phyloP scores from a whole-genome alignment of 1,284 basidiomycete genomes.

The Ustilago trichophora region DNA sequence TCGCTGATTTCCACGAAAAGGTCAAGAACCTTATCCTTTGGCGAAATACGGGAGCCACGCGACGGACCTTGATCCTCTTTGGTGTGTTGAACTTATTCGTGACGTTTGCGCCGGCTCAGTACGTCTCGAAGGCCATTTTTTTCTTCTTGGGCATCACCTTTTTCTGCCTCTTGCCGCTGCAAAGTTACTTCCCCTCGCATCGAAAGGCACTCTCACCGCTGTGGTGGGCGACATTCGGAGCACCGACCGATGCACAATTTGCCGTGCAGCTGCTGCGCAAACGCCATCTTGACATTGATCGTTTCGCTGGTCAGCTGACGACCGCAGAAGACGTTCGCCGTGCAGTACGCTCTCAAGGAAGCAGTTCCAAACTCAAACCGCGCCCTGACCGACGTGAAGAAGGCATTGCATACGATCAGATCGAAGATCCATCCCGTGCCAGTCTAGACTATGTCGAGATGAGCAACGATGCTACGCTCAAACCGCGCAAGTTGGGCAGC shows the following conservation, averaged over 20 bases:
- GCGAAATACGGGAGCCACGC: constrained; percentile 60
- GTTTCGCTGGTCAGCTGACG: constrained; percentile 16
- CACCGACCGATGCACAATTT: constrained; percentile 65
- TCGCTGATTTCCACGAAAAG: constrained; percentile 65
- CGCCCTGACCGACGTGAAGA: constrained; percentile 40
- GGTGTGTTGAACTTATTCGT: constrained; percentile 49
- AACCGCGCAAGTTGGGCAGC: constrained; percentile 59
- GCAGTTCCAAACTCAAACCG: constrained; percentile 15
- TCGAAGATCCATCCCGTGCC: constrained; percentile 39
- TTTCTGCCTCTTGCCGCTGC: constrained; percentile 61
- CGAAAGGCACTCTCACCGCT: constrained; percentile 61
- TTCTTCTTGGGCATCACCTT: constrained; percentile 60
- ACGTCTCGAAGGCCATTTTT: constrained; percentile 53
- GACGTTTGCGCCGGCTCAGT: constrained; percentile 53
- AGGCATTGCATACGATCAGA: constrained; percentile 38
- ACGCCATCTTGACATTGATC: constrained; percentile 49
- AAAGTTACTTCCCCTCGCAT: constrained; percentile 65
- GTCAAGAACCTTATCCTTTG: constrained; percentile 64
- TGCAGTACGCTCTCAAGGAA: constrained; percentile 13
- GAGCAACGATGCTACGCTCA: constrained; percentile 35
- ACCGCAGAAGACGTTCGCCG: constrained; percentile 37
- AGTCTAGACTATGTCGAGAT: constrained; percentile 44
- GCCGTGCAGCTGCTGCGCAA: constrained; percentile 62
- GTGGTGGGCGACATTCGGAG: constrained; percentile 65
- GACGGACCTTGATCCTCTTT: constrained; percentile 55